Base-by-base conservation (phyloP, 2,329 filamentous ascomycete genomes). In the Leptodontidium sp. region DNA sequence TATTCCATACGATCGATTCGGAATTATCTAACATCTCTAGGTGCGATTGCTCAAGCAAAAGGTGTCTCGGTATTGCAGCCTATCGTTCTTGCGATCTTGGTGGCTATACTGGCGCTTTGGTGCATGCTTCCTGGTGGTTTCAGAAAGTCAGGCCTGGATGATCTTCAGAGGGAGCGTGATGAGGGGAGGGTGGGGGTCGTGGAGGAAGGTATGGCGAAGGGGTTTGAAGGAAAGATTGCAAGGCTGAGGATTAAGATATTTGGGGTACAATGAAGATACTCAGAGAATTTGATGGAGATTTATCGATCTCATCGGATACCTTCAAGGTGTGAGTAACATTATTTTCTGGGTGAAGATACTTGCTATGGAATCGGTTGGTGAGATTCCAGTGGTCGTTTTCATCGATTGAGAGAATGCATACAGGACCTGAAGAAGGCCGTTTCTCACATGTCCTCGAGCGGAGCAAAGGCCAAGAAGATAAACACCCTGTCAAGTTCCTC, bases 21-120 rank as follows among this genome's bases (percentile, higher is more conserved):
- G 21, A 21, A 50, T 21, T 12, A 29, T 24, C 35, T 43, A 21
- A 59, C 38, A 45, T 7, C 3, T 11, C 26, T n/a, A 0, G 91
- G 91, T 5, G 90, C 89, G 1, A 88, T 93, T 75, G 89, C 91
- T 2, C 82, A 87, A 71, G 82, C 78, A 52, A 84, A 82, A 67
- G 87, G 88, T 0, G 87, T 90, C 0, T 76, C 82, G 67, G 85
- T 87, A 2, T 76, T 90, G 69, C 87, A 89, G 75, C 86, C 87
- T 4, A 82, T 89, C 17, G 79, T 86, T 8, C 72, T 89, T 50
- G 82, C 82, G 0, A 78, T 87, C 35, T 74, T 89, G 14, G 79
- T 78, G 2, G 71, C 53, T 2, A 71, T 76, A 21, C 40, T 65
- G 1, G 61, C 12, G 15, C 32, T 75, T 26, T 75, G 73, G 73